Percentiles rank a stretch among this genome's conserved stretches.
These are phyloP conservation scores for Chytriomyces confervae DNA, from an alignment of 192 early-diverging fungal genomes.

Conservation along the genomic window DNA sequence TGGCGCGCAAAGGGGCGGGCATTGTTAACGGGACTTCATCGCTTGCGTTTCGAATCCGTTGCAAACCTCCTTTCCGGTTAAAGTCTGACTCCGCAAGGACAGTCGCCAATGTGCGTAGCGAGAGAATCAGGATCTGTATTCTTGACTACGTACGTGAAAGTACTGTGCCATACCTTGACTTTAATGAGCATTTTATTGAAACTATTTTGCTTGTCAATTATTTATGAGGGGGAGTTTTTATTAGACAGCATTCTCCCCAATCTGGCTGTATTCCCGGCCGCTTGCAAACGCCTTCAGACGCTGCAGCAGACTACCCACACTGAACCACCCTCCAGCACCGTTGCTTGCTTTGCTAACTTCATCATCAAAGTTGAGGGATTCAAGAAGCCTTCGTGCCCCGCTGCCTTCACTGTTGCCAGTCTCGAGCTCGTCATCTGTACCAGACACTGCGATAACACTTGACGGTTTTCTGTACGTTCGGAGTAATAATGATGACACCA, in stretches of 20 bases:
- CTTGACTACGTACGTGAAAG: not conserved
- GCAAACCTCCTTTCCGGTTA: constrained; percentile 85
- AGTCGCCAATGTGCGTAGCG: not conserved
- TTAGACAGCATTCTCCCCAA: constrained; percentile 6
- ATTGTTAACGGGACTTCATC: not conserved
- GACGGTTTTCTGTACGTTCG: constrained; percentile 62
- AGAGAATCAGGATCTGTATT: not conserved
- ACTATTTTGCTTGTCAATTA: not conserved
- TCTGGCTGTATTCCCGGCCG: constrained; percentile 8
- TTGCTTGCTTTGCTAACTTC: constrained; percentile 13
- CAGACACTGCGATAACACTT: not conserved
- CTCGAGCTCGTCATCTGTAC: constrained; percentile 8
- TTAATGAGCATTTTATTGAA: constrained; percentile 71
- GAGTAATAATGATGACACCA: constrained; percentile 82
- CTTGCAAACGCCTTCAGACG: constrained; percentile 4
- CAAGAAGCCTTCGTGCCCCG: constrained; percentile 5
- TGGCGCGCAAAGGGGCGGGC: not conserved
- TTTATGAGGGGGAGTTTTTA: not conserved
- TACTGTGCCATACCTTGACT: constrained; percentile 65
- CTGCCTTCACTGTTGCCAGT: not conserved
- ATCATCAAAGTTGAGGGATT: constrained; percentile 33
- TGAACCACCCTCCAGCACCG: not conserved
- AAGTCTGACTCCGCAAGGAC: constrained; percentile 59
- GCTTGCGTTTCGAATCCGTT: not conserved
- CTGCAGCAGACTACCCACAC: constrained; percentile 4